Base-by-base conservation (phyloP, 805 yeast genomes). In the Zygoascus bituminiphila region DNA sequence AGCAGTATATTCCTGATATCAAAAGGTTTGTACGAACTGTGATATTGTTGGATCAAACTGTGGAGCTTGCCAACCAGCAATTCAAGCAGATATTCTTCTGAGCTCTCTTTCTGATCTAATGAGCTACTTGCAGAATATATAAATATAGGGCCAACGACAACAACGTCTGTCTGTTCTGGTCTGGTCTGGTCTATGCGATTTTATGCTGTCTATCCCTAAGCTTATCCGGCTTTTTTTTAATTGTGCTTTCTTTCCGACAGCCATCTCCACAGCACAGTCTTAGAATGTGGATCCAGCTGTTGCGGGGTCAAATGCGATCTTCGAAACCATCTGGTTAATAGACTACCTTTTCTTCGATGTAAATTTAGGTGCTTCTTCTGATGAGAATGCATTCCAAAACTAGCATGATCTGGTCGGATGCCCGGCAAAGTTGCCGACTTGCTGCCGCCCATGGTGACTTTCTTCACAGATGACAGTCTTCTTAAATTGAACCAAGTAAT, bases 401-500 rank as follows among this genome's bases (percentile, higher is more conserved):
- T 14, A 4, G 21, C 39, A 36, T 36, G 39, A 15, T 19, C 22
- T 26, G 12, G 33, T 26, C 9, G 33, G 21, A 15, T 36, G 5
- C 22, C 39, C 22, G n/a, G 4, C 9, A 15, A 12, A 29, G 39
- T 12, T 17, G 39, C 5, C 10, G 4, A 12, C 14, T n/a, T 17
- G 20, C 17, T 12, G 17, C 78, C 77, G 56, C 76, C 72, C 77
- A 84, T 75, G 19, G 88, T 87, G 45, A 89, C 77, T 54, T 76
- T 83, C 57, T 83, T 87, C 37, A 88, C 70, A 48, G 72, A 74
- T 36, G 75, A 73, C 50, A 91, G 71, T 46, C 75, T 78, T 46
- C 70, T 73, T 19, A 83, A 67, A 41, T 88, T 78, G 52, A 71
- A 68, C 5, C 64, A 59, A 49, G 87, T 77, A 20, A 88, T 68